Percentiles rank a stretch among this genome's conserved stretches.
Conservation (phyloP, 2,329 filamentous ascomycete genomes). For the Alternaria hordeiaustralica region DNA sequence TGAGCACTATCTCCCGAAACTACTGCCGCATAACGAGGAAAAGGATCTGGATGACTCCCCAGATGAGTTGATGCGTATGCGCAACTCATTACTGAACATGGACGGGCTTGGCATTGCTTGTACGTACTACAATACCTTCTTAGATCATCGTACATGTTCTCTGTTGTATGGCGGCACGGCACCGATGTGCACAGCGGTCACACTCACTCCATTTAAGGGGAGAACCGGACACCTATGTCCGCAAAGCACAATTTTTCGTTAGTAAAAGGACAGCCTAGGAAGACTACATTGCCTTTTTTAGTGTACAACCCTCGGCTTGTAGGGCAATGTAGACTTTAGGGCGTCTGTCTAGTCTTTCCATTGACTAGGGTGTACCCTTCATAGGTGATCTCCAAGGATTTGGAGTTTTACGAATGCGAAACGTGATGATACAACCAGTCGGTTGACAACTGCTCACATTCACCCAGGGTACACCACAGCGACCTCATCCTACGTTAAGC, state of each 20-base stretch:
- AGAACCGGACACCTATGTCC: not conserved
- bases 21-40: constrained; percentile 54
- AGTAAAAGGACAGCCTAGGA: not conserved
- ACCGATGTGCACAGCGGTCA: too few species aligned
- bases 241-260: not conserved
- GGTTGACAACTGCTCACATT: not conserved
- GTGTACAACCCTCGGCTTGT: not conserved
- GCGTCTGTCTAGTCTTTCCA: not conserved
- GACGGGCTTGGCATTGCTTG: constrained; percentile 63
- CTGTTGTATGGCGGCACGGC: too few species aligned
- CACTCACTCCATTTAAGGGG: not conserved
- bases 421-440: not conserved
- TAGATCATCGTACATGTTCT: not conserved
- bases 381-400: not conserved
- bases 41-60: constrained; percentile 50
- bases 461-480: constrained; percentile 54
- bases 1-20: constrained; percentile 62
- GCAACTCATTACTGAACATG: constrained; percentile 62
- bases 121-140: constrained; percentile 13
- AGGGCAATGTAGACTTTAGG: not conserved
- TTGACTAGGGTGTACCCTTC: not conserved
- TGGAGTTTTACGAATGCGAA: not conserved
- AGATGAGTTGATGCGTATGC: constrained; percentile 54
- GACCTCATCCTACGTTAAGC: constrained; percentile 49
- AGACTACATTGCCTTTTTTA: not conserved